Conservation (phyloP, 495 filamentous ascomycete species). For the Hypoxylon cercidicola region DNA sequence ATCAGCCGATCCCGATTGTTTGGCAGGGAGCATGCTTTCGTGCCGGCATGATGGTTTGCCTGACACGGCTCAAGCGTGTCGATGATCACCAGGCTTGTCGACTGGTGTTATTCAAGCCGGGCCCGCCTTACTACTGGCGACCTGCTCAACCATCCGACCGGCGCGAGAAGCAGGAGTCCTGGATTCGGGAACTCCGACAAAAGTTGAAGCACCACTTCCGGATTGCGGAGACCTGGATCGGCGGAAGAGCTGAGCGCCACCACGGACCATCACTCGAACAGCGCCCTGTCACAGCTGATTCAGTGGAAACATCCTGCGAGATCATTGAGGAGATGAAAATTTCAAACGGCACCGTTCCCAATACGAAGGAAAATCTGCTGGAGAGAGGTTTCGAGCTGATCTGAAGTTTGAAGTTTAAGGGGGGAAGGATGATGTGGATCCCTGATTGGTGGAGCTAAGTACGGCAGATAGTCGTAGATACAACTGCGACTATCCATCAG, state of each 20-base stretch:
- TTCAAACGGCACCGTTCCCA: not conserved
- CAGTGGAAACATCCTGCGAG: constrained; percentile 22
- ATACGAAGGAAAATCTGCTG: not conserved
- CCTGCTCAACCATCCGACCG: not conserved
- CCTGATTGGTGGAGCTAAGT: too few relatives aligned
- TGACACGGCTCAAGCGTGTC: not conserved
- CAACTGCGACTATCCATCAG: too few relatives aligned
- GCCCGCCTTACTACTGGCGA: not conserved
- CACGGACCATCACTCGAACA: not conserved
- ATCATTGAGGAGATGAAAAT: constrained; percentile 24
- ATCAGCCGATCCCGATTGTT: not conserved
- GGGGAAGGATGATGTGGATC: not conserved
- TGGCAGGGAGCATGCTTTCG: constrained; percentile 23
- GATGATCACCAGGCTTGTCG: not conserved
- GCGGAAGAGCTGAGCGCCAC: not conserved
- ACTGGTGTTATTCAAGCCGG: constrained; percentile 22
- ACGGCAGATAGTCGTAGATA: too few relatives aligned
- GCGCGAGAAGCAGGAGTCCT: constrained; percentile 10
- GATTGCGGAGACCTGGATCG: constrained; percentile 2
- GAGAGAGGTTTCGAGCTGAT: constrained; percentile 6
- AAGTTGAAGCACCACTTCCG: not conserved
- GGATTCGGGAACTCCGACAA: constrained; percentile 6
- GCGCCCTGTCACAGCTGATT: constrained; percentile 15
- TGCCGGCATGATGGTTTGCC: constrained; percentile 17
- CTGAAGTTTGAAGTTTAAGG: not conserved